Base-by-base conservation (phyloP, 169 alveolate species). In the Plasmodium reichenowi region DNA sequence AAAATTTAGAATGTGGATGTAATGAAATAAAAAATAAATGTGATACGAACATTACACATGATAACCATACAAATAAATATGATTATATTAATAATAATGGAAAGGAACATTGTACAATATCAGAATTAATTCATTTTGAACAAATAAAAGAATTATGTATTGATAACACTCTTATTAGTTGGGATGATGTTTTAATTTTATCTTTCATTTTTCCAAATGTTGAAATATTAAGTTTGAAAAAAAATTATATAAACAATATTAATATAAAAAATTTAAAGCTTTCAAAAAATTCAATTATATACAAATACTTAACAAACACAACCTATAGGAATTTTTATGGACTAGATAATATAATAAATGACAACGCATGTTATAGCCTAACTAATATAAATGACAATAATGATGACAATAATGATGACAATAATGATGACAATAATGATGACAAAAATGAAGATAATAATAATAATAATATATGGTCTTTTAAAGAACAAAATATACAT, bases 161-260 rank as follows among this genome's bases (percentile, higher is more conserved):
- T 24, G 91, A 83, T 26, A 68, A 83, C 24, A 63, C 91, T 0
- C 45, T 83, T 12, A 83, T 83, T 12, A 72, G 56, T 1, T 83
- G 91, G 91, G 85, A 83, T 17, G 91, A 83, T 22, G 85, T 83
- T 3, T 48, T 83, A 48, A 22, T 38, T 68, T 20, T 83, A 59
- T 83, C 91, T 7, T 83, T 83, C 24, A 62, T 83, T 47, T 83
- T 83, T 38, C 91, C 91, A 13, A 68, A 68, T 60, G n/a, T 83
- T 48, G 91, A 83, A 58, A 68, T 22, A 12, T 50, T 83, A 3
- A 83, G 91, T 62, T 56, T 83, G 50, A 83, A 83, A 58, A 83
- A 56, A 32, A 83, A 83, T 72, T 83, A 83, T 72, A 58, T 83
- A 63, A 83, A 72, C 9, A 67, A 62, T 5, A 83, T 83, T 8